phyloP scores from a whole-genome alignment of 768 basidiomycete genomes.

The Termitomyces sp. region DNA sequence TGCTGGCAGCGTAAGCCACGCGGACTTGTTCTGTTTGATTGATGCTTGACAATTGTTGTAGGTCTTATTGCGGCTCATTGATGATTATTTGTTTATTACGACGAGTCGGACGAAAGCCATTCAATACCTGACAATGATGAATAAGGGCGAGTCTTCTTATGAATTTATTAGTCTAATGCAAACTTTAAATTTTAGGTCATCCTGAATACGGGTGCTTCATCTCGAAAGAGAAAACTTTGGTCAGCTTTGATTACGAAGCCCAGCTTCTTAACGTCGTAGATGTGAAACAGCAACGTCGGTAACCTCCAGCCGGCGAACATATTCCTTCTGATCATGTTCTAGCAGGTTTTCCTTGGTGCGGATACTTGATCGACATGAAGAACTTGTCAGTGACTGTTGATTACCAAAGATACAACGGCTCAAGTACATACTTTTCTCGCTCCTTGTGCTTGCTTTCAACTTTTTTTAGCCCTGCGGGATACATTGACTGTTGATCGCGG shows the following conservation, averaged over 20 bases:
- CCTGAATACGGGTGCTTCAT: slow-evolving; percentile 94
- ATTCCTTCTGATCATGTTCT: neutral
- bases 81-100: slow-evolving; percentile 91
- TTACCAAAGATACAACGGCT: slow-evolving; percentile 60
- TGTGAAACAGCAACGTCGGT: slow-evolving; percentile 36
- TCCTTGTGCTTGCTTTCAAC: neutral
- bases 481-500: slow-evolving; percentile 69
- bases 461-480: slow-evolving; percentile 39
- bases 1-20: slow-evolving; percentile 51
- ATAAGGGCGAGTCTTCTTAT: slow-evolving; percentile 40
- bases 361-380: slow-evolving; percentile 68
- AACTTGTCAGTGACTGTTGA: slow-evolving; percentile 78
- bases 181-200: slow-evolving; percentile 47
- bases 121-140: slow-evolving; percentile 73
- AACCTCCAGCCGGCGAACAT: neutral
- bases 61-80: slow-evolving; percentile 82
- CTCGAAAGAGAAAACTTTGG: slow-evolving; percentile 80
- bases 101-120: slow-evolving; percentile 54
- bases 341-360: slow-evolving; percentile 92
- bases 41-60: slow-evolving; percentile 20
- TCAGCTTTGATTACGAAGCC: slow-evolving; percentile 71
- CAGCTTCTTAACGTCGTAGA: slow-evolving; percentile 49
- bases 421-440: slow-evolving; percentile 35
- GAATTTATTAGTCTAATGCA: neutral
- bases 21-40: neutral